Percentiles rank a stretch among this genome's conserved stretches.
Conservation (phyloP, 371 early-diverging fungal genomes). For the Rhizomucor miehei region DNA sequence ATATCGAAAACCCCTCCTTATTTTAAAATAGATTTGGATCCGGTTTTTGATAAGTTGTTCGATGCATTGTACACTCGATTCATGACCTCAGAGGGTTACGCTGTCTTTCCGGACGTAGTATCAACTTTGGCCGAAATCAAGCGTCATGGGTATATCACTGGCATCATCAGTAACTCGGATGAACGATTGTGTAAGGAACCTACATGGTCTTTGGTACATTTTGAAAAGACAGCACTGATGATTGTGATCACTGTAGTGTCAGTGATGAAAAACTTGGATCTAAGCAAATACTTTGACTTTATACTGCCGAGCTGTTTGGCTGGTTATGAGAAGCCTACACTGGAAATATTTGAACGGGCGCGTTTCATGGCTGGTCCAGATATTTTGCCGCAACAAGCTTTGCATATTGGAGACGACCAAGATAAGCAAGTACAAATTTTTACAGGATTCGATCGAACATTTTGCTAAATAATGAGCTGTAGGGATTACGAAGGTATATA, state of each 20-base stretch:
- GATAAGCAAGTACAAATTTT: conserved; percentile 19
- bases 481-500: conserved; percentile 16
- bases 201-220: not conserved
- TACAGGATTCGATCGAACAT: too few relatives aligned
- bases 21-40: conserved; percentile 26
- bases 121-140: conserved; percentile 26
- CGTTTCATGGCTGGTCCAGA: conserved; percentile 19
- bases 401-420: conserved; percentile 41
- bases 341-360: conserved; percentile 37
- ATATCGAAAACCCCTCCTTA: too few relatives aligned
- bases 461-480: not conserved
- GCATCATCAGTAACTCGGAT: conserved; percentile 49
- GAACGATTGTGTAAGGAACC: conserved; percentile 37
- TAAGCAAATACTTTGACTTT: conserved; percentile 42
- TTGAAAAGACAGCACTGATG: not conserved
- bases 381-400: conserved; percentile 16
- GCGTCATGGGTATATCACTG: conserved; percentile 33
- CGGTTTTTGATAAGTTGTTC: conserved; percentile 30
- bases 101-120: conserved; percentile 38
- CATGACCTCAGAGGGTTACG: conserved; percentile 39
- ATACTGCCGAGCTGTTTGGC: conserved; percentile 31
- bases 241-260: conserved; percentile 17
- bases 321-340: conserved; percentile 36
- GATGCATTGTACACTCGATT: conserved; percentile 36
- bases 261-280: conserved; percentile 33